A percentile compares a stretch with the other conserved stretches of the same genome.
phyloP scores from a whole-genome alignment of 768 basidiomycete species.

The Austroboletus festivus region DNA sequence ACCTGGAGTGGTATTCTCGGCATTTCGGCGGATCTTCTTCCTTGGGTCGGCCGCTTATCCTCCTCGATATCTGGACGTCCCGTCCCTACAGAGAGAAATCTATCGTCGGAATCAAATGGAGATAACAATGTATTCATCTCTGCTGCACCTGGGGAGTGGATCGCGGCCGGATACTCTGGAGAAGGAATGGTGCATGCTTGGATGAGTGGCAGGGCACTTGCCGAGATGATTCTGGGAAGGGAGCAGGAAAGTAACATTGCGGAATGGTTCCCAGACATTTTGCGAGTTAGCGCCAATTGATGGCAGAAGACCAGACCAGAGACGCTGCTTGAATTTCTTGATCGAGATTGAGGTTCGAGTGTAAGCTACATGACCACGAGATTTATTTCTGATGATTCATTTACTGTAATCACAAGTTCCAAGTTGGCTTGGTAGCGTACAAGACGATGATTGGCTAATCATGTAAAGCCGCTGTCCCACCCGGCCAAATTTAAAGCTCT shows the following conservation, averaged over 20 bases:
- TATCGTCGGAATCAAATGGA: not conserved
- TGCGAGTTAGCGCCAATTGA: constrained; percentile 46
- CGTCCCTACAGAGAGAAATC: constrained; percentile 10
- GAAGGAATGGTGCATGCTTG: constrained; percentile 76
- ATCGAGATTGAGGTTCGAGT: not conserved
- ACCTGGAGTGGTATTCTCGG: constrained; percentile 66
- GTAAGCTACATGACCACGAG: too few species aligned
- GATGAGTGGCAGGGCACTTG: constrained; percentile 60
- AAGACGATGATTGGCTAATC: too few species aligned
- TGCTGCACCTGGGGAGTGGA: constrained; percentile 61
- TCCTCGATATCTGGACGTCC: constrained; percentile 43
- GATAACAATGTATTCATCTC: constrained; percentile 1
- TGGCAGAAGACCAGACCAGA: constrained; percentile 51
- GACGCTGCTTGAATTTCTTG: constrained; percentile 32
- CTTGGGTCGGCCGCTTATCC: constrained; percentile 73
- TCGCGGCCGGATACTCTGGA: constrained; percentile 66
- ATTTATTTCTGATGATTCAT: too few species aligned
- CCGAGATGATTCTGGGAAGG: constrained; percentile 52
- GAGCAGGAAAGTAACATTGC: constrained; percentile 25
- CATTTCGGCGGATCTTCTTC: constrained; percentile 55
- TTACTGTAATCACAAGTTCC: too few species aligned
- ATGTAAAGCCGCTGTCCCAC: too few species aligned
- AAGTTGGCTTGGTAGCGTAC: too few species aligned
- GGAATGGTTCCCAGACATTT: constrained; percentile 50
- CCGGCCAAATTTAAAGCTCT: too few species aligned